phyloP scores from a whole-genome alignment of 306 rosid species.

The Rosa persica region DNA sequence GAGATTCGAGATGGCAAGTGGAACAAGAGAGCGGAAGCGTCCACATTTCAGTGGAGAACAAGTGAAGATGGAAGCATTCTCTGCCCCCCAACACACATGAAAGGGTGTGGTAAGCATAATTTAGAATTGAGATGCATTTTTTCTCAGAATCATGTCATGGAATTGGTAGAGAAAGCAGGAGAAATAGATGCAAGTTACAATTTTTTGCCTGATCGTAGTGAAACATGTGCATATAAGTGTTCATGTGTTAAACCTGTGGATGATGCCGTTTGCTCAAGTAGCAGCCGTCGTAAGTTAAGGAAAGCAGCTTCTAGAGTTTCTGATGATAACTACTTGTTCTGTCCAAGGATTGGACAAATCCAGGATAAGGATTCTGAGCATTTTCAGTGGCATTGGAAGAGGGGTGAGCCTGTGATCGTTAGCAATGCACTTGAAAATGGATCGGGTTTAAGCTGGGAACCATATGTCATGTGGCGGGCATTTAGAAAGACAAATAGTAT shows the following conservation, averaged over 20 bases:
- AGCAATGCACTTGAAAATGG: conserved; percentile 67
- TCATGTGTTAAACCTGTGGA: conserved; percentile 38
- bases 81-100: conserved; percentile 47
- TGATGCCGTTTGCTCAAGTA: conserved; percentile 10
- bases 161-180: conserved; percentile 57
- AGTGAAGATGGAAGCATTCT: conserved; percentile 62
- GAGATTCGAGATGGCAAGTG: conserved; percentile 63
- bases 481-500: conserved; percentile 44
- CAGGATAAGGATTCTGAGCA: conserved; percentile 47
- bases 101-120: conserved; percentile 43
- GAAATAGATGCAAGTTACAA: conserved; percentile 36
- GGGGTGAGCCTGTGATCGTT: conserved; percentile 85
- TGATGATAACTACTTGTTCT: conserved; percentile 59
- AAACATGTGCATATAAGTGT: conserved; percentile 37
- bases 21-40: conserved; percentile 36
- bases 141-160: conserved; percentile 32
- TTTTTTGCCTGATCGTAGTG: conserved; percentile 20
- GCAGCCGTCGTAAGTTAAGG: conserved; percentile 15
- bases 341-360: conserved; percentile 56
- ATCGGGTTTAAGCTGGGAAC: conserved; percentile 89
- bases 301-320: conserved; percentile 69
- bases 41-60: conserved; percentile 48
- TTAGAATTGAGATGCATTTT: conserved; percentile 62
- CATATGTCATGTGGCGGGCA: conserved; percentile 95
- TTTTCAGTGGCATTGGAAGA: conserved; percentile 83